These are phyloP conservation scores for Cylindricascospora bacillispora DNA, from an alignment of 1,139 yeast genomes.

Conservation along the genomic window DNA sequence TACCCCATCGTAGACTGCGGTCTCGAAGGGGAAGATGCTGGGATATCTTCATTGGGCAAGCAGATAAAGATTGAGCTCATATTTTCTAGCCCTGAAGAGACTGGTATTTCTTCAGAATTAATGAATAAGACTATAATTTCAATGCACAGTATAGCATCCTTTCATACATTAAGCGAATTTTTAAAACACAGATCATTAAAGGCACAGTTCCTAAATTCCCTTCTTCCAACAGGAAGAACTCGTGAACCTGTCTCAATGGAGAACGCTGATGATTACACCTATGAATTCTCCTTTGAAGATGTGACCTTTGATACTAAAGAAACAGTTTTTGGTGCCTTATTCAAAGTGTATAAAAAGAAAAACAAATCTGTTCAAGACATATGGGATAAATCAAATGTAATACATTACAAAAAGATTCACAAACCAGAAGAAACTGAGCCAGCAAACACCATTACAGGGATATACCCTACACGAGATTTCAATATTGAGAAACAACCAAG, in stretches of 20 bases:
- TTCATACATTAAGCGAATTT: slow-evolving; percentile 57
- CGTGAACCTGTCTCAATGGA: slow-evolving; percentile 4
- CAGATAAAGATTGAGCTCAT: slow-evolving; percentile 51
- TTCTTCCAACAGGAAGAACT: slow-evolving; percentile 4
- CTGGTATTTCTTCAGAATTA: slow-evolving; percentile 25
- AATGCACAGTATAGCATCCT: slow-evolving; percentile 86
- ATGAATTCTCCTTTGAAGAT: slow-evolving; percentile 54
- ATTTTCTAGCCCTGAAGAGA: slow-evolving; percentile 22
- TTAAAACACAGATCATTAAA: slow-evolving; percentile 31
- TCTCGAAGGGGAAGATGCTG: slow-evolving; percentile 24
- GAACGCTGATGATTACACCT: slow-evolving; percentile 28
- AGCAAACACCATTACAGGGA: slow-evolving; percentile 3
- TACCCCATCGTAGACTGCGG: slow-evolving; percentile 61
- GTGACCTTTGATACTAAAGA: slow-evolving; percentile 54
- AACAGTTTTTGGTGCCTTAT: slow-evolving; percentile 72
- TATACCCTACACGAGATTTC: slow-evolving; percentile 8
- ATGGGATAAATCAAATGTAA: slow-evolving; percentile 49
- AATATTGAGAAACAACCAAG: slow-evolving; percentile 26
- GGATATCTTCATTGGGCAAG: slow-evolving; percentile 54
- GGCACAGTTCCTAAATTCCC: slow-evolving; percentile 14
- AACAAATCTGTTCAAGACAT: slow-evolving; percentile 35
- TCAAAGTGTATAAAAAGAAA: slow-evolving; percentile 36
- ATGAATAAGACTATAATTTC: slow-evolving; percentile 41
- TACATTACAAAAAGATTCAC: slow-evolving; percentile 36
- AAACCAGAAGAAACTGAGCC: background rate